These are phyloP conservation scores for Penicillium brasilianum DNA, from an alignment of 2,329 filamentous ascomycete species.

Conservation along the genomic window DNA sequence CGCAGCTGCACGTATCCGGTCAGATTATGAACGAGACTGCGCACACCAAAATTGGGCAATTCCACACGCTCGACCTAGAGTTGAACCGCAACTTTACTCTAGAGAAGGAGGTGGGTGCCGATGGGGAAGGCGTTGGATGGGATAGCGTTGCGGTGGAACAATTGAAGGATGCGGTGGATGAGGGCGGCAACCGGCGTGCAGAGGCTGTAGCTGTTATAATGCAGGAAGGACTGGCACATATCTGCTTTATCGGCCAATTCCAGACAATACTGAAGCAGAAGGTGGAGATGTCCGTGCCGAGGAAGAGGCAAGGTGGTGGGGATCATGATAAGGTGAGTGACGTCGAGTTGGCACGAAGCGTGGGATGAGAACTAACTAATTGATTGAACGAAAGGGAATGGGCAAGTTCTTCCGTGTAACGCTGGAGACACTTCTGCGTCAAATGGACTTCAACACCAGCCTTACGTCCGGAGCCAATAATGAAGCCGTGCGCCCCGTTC, in stretches of 20 bases:
- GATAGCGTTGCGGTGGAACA: conserved; percentile 84
- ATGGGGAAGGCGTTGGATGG: conserved; percentile 66
- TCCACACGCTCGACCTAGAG: conserved; percentile 81
- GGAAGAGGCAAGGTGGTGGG: conserved; percentile 53
- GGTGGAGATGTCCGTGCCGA: conserved; percentile 53
- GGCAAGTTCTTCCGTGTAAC: conserved; percentile 78
- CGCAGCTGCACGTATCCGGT: conserved; percentile 71
- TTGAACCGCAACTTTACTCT: conserved; percentile 85
- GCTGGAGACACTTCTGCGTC: conserved; percentile 74
- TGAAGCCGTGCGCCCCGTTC: conserved; percentile 61
- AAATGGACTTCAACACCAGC: conserved; percentile 70
- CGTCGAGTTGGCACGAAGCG: neutral
- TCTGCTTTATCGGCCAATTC: conserved; percentile 57
- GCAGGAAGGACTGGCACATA: conserved; percentile 70
- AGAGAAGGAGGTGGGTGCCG: conserved; percentile 70
- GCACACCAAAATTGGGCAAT: conserved; percentile 68
- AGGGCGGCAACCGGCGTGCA: conserved; percentile 70
- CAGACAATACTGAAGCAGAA: conserved; percentile 57
- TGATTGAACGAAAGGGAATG: conserved; percentile 60
- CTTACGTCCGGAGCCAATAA: conserved; percentile 44
- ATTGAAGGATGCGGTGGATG: conserved; percentile 77
- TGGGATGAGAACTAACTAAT: conserved; percentile 3
- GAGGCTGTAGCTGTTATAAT: conserved; percentile 90
- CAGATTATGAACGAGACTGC: conserved; percentile 69
- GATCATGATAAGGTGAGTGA: conserved; percentile 54